Evolutionary conservation across 2,329 filamentous ascomycete species (phyloP), one percentile per base, ranked within the genome.

Genomic region (Penicillium thymicola): DNA sequence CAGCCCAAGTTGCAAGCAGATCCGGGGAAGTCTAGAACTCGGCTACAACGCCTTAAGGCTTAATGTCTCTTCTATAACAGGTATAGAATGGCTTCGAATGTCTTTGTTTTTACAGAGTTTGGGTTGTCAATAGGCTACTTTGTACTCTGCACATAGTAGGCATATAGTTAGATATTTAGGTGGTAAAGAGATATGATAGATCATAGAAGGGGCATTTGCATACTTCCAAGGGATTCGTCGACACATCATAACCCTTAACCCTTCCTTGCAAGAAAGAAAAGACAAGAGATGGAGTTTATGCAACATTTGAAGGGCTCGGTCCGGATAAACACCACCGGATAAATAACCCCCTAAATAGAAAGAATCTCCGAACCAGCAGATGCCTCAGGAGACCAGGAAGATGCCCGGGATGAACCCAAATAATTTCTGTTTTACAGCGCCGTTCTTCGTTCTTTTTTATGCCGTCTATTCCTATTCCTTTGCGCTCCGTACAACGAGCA

Each of bases 401-500:
- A 51, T 28, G 27, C 0, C 3, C 47, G 34, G 47, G 40, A 51
- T 34, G 28, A 41, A 41, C n/a, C 40, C 41, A 43, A 52, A 52
- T 28, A 43, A 46, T 52, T 45, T 45, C 14, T 40, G 38, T 56
- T 57, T 59, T 57, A 54, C 51, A 54, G 49, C 55, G 55, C 59
- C 51, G 48, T 50, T 57, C 53, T 55, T 59, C 55, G 61, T 72
- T 36, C 14, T 66, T 64, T 62, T 72, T 66, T 65, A 73, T 73
- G 71, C 67, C 65, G 67, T 64, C 54, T 60, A 51, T 63, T 55
- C 45, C 65, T 60, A 59, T 59, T 50, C 60, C 65, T 56, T 53
- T 64, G 51, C 65, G 65, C 66, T 65, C 65, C 56, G 59, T 62
- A 60, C 67, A 60, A 67, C 67, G 65, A 70, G 63, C 70, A 61